Evolutionary conservation across 192 early-diverging fungal genomes (phyloP).

Genomic region (Coemansia sp.): DNA sequence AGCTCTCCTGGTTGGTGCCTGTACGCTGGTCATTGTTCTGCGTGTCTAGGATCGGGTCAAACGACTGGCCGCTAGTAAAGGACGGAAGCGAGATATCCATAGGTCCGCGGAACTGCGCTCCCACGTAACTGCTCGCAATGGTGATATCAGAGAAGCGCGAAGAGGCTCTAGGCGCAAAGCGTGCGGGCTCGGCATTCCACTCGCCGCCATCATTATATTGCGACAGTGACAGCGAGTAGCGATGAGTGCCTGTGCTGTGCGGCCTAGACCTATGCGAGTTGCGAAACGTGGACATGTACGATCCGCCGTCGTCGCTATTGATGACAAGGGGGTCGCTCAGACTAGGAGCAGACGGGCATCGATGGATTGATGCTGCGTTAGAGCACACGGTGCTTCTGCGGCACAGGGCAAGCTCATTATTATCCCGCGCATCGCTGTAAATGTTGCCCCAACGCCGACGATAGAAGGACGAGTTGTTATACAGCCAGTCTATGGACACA

Average conservation of each 20-base stretch:
- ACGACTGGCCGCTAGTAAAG: slow-evolving; percentile 15
- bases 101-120: slow-evolving; percentile 16
- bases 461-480: background rate
- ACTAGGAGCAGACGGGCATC: slow-evolving; percentile 34
- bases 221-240: slow-evolving; percentile 12
- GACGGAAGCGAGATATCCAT: slow-evolving; percentile 26
- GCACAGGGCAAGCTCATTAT: slow-evolving; percentile 4
- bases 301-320: slow-evolving; percentile 10
- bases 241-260: background rate
- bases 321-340: slow-evolving; percentile 3
- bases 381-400: slow-evolving; percentile 7
- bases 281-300: slow-evolving; percentile 18
- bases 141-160: slow-evolving; percentile 27
- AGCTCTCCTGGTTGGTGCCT: background rate
- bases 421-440: slow-evolving; percentile 12
- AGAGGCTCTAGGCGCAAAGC: background rate
- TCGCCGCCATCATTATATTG: slow-evolving; percentile 11
- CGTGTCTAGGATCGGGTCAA: background rate
- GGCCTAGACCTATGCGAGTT: slow-evolving; percentile 1
- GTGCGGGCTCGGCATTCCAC: background rate
- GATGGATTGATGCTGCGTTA: slow-evolving; percentile 3
- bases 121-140: slow-evolving; percentile 14
- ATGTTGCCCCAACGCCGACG: slow-evolving; percentile 8
- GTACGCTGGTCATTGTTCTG: background rate
- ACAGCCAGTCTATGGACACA: slow-evolving; percentile 3